Conservation (phyloP, 768 basidiomycete species). For the Rhizopogon salebrosus region DNA sequence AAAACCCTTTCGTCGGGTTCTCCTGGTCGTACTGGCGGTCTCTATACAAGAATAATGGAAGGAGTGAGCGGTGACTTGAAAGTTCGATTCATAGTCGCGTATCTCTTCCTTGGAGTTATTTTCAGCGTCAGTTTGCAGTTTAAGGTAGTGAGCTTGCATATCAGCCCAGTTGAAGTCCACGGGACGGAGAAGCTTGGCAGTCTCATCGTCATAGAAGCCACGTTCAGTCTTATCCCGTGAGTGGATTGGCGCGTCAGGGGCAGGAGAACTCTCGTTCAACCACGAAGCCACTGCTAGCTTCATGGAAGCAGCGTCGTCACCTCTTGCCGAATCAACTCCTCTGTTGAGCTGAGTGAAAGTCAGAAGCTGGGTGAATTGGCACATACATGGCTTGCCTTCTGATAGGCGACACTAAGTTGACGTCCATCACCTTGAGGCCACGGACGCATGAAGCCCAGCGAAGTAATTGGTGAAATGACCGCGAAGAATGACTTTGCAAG, state of each 20-base stretch:
- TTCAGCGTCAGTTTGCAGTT: neutral
- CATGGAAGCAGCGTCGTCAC: constrained; percentile 8
- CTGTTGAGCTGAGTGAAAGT: constrained; percentile 12
- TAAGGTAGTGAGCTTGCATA: neutral
- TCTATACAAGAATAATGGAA: constrained; percentile 16
- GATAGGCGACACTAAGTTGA: constrained; percentile 19
- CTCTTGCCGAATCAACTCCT: constrained; percentile 8
- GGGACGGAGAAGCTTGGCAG: constrained; percentile 1
- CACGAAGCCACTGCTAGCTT: constrained; percentile 3
- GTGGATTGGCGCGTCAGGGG: neutral
- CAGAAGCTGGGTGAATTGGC: too few species aligned
- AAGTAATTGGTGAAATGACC: too few species aligned
- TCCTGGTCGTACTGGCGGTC: constrained; percentile 4
- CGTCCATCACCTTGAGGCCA: too few species aligned
- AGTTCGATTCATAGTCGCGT: constrained; percentile 7
- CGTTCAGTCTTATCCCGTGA: neutral
- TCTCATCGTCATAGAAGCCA: constrained; percentile 1
- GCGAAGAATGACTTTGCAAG: constrained; percentile 4
- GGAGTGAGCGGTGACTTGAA: constrained; percentile 9
- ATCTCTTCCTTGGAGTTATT: constrained; percentile 1
- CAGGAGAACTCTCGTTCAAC: constrained; percentile 4
- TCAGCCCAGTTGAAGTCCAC: constrained; percentile 6
- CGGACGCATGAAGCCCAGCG: constrained; percentile 13
- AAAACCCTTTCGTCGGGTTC: constrained; percentile 11
- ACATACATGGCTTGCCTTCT: too few species aligned